Evolutionary conservation across 192 early-diverging fungal species (phyloP).

Genomic region (Oehlia diaphana): DNA sequence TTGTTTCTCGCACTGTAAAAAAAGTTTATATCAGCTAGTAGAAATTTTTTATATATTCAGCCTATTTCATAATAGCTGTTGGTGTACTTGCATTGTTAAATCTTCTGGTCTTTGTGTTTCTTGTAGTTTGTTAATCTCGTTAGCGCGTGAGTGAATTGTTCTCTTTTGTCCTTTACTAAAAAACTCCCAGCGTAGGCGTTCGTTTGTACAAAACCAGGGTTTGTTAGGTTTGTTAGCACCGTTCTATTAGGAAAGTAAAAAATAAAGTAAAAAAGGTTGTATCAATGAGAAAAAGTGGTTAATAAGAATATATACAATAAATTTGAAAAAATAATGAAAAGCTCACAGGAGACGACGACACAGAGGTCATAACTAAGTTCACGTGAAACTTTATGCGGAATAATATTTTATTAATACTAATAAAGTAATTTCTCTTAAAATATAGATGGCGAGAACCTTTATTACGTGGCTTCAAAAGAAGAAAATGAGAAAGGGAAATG

Average conservation of each 20-base stretch:
- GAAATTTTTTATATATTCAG: too few relatives aligned
- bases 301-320: too few relatives aligned
- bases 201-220: slow-evolving; percentile 11
- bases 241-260: background rate
- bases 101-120: background rate
- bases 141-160: background rate
- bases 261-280: background rate
- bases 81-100: background rate
- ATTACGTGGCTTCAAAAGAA: background rate
- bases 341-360: slow-evolving; percentile 14
- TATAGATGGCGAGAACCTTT: background rate
- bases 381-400: slow-evolving; percentile 6
- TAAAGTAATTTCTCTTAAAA: background rate
- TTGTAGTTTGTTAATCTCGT: background rate
- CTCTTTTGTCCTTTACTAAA: background rate
- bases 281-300: background rate
- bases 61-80: background rate
- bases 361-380: slow-evolving; percentile 15
- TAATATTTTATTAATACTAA: background rate
- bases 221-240: background rate
- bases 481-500: background rate
- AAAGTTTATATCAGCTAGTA: background rate
- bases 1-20: background rate
- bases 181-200: slow-evolving; percentile 2
- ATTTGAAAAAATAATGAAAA: background rate